Conservation (phyloP, 2,329 filamentous ascomycete genomes). For the Ophiobolus disseminans region DNA sequence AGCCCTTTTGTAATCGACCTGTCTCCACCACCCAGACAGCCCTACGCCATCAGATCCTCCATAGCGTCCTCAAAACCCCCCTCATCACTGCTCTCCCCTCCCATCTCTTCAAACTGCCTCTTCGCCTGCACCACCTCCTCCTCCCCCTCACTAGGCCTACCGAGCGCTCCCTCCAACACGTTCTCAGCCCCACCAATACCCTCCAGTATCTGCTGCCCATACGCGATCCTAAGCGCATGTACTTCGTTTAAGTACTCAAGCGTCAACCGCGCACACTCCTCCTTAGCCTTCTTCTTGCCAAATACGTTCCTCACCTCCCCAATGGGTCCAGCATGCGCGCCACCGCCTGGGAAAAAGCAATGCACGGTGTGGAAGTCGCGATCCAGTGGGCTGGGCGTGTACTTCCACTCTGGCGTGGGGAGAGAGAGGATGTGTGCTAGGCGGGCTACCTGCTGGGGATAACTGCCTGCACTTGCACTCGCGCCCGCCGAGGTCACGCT, state of each 20-base stretch:
- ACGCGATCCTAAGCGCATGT: conserved; percentile 24
- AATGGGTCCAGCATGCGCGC: conserved; percentile 39
- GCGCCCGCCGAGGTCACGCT: neutral
- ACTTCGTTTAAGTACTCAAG: conserved; percentile 50
- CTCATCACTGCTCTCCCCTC: conserved; percentile 9
- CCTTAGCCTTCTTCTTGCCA: conserved; percentile 59
- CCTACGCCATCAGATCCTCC: conserved; percentile 7
- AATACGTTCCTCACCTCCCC: conserved; percentile 53
- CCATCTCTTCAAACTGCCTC: conserved; percentile 1
- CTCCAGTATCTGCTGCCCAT: conserved; percentile 23
- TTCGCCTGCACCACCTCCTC: neutral
- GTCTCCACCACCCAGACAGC: neutral
- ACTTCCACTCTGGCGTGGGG: conserved; percentile 29
- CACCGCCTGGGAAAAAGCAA: conserved; percentile 43
- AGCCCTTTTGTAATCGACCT: neutral
- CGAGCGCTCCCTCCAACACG: neutral
- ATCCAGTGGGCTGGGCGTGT: conserved; percentile 7
- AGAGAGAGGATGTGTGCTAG: conserved; percentile 32
- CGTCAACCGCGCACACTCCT: conserved; percentile 55
- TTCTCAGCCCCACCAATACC: conserved; percentile 9
- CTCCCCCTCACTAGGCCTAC: conserved; percentile 4
- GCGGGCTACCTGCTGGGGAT: conserved; percentile 21
- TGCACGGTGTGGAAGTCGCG: conserved; percentile 45
- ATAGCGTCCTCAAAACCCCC: conserved; percentile 21
- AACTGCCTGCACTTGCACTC: neutral